phyloP scores from a whole-genome alignment of 257 asterid genomes.

The Nicotiana tabacum region DNA sequence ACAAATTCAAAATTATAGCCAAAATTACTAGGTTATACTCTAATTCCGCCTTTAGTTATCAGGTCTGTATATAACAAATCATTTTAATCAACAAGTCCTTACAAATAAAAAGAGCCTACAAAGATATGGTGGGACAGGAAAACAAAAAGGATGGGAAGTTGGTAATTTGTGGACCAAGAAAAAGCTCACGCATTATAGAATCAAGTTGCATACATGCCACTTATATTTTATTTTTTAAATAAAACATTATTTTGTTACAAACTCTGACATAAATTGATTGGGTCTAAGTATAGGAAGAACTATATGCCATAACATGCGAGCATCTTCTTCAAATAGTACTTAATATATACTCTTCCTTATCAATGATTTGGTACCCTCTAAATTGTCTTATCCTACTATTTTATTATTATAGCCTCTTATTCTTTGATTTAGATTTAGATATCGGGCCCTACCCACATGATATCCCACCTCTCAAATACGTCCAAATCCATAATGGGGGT shows the following conservation, averaged over 20 bases:
- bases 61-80: no score
- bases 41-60: no score
- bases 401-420: neutral
- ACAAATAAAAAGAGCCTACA: neutral
- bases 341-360: neutral
- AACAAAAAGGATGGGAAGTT: neutral
- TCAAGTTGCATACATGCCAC: neutral
- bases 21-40: no score
- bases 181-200: neutral
- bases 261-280: neutral
- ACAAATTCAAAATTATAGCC: no score
- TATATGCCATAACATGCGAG: neutral
- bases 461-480: neutral
- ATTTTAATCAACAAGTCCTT: neutral
- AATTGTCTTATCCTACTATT: neutral
- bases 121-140: neutral
- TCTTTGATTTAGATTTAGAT: neutral
- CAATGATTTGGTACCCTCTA: constrained; percentile 4
- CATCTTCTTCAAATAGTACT: neutral
- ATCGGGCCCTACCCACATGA: neutral
- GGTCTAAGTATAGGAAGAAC: neutral
- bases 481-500: neutral
- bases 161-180: neutral
- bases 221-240: neutral
- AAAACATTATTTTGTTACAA: neutral